Evolutionary conservation across 306 rosid species (phyloP).

Genomic region (Lathyrus sativus): DNA sequence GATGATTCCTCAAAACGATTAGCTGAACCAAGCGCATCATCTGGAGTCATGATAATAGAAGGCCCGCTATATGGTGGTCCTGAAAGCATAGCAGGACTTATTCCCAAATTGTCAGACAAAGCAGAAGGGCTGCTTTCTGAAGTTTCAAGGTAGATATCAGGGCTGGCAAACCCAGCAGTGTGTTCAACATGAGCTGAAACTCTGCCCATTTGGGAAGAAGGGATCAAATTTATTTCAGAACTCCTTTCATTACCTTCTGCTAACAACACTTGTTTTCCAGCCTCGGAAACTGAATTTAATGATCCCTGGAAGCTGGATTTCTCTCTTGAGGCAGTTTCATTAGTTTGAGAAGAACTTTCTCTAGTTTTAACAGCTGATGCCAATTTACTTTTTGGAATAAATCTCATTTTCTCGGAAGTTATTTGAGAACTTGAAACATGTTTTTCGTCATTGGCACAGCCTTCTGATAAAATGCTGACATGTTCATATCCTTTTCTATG

Average conservation of each 20-base stretch:
- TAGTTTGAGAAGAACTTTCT: conserved; percentile 53
- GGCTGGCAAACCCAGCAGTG: conserved; percentile 40
- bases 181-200: conserved; percentile 40
- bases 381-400: conserved; percentile 46
- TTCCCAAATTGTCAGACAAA: conserved; percentile 41
- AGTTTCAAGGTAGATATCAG: conserved; percentile 47
- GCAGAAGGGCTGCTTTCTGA: conserved; percentile 60
- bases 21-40: conserved; percentile 76
- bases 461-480: conserved; percentile 42
- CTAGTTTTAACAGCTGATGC: conserved; percentile 47
- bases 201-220: conserved; percentile 64
- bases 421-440: conserved; percentile 46
- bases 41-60: conserved; percentile 44
- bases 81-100: conserved; percentile 43
- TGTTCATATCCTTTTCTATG: conserved; percentile 55
- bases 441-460: conserved; percentile 46
- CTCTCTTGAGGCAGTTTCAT: conserved; percentile 44
- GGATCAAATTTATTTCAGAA: conserved; percentile 48
- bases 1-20: conserved; percentile 63
- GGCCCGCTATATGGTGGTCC: conserved; percentile 47
- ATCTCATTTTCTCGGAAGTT: conserved; percentile 43
- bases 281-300: conserved; percentile 43
- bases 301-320: conserved; percentile 47
- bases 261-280: conserved; percentile 39
- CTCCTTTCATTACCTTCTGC: conserved; percentile 47